Conservation (phyloP, 1,139 yeast genomes). For the Pneumocystis canis region DNA sequence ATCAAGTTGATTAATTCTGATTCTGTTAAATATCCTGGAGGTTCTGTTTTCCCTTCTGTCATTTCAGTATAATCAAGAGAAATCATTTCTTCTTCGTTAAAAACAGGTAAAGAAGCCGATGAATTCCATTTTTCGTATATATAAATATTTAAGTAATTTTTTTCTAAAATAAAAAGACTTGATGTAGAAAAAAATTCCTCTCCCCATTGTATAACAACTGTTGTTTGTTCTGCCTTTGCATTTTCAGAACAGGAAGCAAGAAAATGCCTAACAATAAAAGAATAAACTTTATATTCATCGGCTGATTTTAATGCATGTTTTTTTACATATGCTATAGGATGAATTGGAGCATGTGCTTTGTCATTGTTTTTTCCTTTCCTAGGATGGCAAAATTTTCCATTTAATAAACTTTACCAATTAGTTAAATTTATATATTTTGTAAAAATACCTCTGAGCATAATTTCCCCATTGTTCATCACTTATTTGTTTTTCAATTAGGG, state of each 20-base stretch:
- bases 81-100: conserved; percentile 43
- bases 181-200: conserved; percentile 52
- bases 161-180: conserved; percentile 58
- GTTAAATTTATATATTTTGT: conserved; percentile 16
- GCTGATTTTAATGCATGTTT: conserved; percentile 31
- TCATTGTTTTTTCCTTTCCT: conserved; percentile 75
- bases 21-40: conserved; percentile 80
- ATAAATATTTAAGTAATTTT: conserved; percentile 68
- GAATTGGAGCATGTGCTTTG: conserved; percentile 97
- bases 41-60: conserved; percentile 58
- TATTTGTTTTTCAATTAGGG: conserved; percentile 46
- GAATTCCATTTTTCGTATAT: conserved; percentile 67
- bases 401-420: conserved; percentile 16
- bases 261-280: conserved; percentile 72
- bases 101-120: conserved; percentile 48
- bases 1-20: conserved; percentile 79
- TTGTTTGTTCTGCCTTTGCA: conserved; percentile 62
- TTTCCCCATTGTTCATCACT: conserved; percentile 35
- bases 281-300: conserved; percentile 59
- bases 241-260: conserved; percentile 86
- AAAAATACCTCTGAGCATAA: conserved; percentile 27
- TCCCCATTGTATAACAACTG: conserved; percentile 60
- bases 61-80: conserved; percentile 41
- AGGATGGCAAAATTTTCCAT: conserved; percentile 40
- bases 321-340: conserved; percentile 44